Percentiles rank a stretch among this genome's conserved stretches.
Evolutionary conservation across 1,284 basidiomycete species (phyloP).

Genomic region (Ganoderma lingzhi): DNA sequence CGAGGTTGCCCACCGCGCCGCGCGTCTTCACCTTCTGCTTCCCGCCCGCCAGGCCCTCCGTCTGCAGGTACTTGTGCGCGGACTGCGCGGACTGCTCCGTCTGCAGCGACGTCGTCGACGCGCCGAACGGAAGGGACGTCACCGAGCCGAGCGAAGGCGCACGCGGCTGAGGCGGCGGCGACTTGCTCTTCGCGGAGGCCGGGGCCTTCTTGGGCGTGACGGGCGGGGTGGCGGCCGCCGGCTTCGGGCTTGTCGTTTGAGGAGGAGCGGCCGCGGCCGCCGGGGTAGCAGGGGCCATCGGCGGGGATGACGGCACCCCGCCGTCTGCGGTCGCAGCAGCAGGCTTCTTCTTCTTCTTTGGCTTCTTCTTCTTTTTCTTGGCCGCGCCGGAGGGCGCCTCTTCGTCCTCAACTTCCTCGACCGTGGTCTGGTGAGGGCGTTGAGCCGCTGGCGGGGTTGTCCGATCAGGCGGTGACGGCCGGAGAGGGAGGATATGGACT

Average conservation of each 20-base stretch:
- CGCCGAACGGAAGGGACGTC: slow-evolving; percentile 40
- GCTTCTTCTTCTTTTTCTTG: slow-evolving; percentile 75
- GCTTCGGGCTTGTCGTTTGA: slow-evolving; percentile 23
- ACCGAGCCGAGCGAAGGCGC: slow-evolving; percentile 40
- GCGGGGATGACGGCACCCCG: slow-evolving; percentile 13
- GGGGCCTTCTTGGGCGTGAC: slow-evolving; percentile 24
- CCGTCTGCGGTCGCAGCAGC: slow-evolving; percentile 36
- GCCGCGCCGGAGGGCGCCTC: slow-evolving; percentile 50
- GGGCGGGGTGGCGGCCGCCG: slow-evolving; percentile 30
- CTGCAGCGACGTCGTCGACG: slow-evolving; percentile 53
- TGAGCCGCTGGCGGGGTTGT: slow-evolving; percentile 1
- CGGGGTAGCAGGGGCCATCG: slow-evolving; percentile 10
- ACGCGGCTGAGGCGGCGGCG: slow-evolving; percentile 24
- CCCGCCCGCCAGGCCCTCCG: slow-evolving; percentile 50
- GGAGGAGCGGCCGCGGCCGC: slow-evolving; percentile 6
- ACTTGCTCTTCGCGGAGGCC: slow-evolving; percentile 28
- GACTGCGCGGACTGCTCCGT: slow-evolving; percentile 66
- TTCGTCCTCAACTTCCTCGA: slow-evolving; percentile 71
- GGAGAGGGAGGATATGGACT: background rate
- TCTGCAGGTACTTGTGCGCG: slow-evolving; percentile 70
- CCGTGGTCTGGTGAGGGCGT: slow-evolving; percentile 56
- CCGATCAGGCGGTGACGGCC: background rate
- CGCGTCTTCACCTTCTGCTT: slow-evolving; percentile 78
- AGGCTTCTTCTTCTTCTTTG: slow-evolving; percentile 74
- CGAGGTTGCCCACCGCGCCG: slow-evolving; percentile 51